Evolutionary conservation across 768 basidiomycete genomes (phyloP).

Genomic region (Mycena crocata): DNA sequence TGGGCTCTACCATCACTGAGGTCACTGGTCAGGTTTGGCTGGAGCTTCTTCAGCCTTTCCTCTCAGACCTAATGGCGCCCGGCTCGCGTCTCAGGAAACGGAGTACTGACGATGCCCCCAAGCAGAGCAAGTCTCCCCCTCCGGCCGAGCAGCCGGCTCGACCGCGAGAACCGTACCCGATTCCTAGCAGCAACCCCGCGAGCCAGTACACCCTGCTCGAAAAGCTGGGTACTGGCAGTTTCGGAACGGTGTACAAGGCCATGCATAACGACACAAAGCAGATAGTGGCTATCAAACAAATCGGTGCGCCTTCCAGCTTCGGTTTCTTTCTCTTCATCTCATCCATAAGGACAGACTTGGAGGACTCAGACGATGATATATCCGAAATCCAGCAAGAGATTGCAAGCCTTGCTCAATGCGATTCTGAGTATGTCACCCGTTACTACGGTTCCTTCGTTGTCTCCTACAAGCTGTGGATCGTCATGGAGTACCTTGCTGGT

Average conservation of each 20-base stretch:
- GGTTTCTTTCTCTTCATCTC: conserved; percentile 24
- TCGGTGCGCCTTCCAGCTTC: conserved; percentile 66
- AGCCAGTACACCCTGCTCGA: conserved; percentile 93
- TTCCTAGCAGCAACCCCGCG: conserved; percentile 84
- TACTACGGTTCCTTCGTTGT: conserved; percentile 98
- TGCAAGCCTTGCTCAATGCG: conserved; percentile 93
- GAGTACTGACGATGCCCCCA: conserved; percentile 52
- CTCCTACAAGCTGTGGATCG: conserved; percentile 97
- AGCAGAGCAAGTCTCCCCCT: conserved; percentile 67
- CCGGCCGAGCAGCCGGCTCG: conserved; percentile 54
- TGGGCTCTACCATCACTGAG: conserved; percentile 23
- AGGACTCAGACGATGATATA: conserved; percentile 98
- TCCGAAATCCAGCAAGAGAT: conserved; percentile 99
- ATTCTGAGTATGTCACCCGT: conserved; percentile 95
- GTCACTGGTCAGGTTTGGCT: conserved; percentile 41
- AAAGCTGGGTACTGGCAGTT: conserved; percentile 97
- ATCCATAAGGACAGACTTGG: conserved; percentile 73
- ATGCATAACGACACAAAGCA: conserved; percentile 94
- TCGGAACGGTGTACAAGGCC: conserved; percentile 97
- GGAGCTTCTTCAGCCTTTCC: conserved; percentile 34
- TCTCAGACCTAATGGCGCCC: conserved; percentile 55
- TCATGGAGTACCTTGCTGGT: conserved; percentile 99
- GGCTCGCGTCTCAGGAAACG: conserved; percentile 58
- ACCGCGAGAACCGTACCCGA: conserved; percentile 70
- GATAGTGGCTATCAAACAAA: conserved; percentile 98